A percentile compares a stretch with the other conserved stretches of the same genome.
phyloP scores from a whole-genome alignment of 2,329 filamentous ascomycete genomes.

The Arthrobotrys megalospora region DNA sequence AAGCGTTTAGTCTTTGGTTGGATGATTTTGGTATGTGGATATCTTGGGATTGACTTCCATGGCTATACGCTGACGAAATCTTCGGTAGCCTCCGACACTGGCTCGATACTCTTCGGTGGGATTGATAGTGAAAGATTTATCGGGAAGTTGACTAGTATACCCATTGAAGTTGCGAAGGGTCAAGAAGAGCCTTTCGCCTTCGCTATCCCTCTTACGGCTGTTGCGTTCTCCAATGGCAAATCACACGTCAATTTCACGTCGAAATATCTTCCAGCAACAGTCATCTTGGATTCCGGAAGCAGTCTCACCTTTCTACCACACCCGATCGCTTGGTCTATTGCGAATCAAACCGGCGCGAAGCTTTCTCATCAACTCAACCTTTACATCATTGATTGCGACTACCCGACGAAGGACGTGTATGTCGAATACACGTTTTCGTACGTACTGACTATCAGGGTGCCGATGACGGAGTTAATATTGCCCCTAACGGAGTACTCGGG shows the following conservation, averaged over 20 bases:
- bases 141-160: conserved; percentile 66
- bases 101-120: conserved; percentile 69
- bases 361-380: conserved; percentile 72
- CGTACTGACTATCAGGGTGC: conserved; percentile 72
- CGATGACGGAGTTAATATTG: conserved; percentile 72
- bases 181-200: conserved; percentile 43
- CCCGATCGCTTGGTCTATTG: conserved; percentile 60
- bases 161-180: conserved; percentile 61
- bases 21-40: conserved; percentile 65
- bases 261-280: conserved; percentile 73
- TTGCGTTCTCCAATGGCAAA: conserved; percentile 43
- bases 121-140: conserved; percentile 70
- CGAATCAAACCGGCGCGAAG: conserved; percentile 67
- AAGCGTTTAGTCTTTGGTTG: conserved; percentile 66
- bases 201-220: conserved; percentile 40
- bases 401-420: conserved; percentile 68
- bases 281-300: conserved; percentile 77
- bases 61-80: neutral
- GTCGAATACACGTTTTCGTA: conserved; percentile 73
- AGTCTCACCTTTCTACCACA: conserved; percentile 64
- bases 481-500: conserved; percentile 52
- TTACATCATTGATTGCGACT: conserved; percentile 76
- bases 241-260: conserved; percentile 68
- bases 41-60: neutral
- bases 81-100: conserved; percentile 63